phyloP scores from a whole-genome alignment of 2,329 filamentous ascomycete genomes.

The Domatiomyces catenatus region DNA sequence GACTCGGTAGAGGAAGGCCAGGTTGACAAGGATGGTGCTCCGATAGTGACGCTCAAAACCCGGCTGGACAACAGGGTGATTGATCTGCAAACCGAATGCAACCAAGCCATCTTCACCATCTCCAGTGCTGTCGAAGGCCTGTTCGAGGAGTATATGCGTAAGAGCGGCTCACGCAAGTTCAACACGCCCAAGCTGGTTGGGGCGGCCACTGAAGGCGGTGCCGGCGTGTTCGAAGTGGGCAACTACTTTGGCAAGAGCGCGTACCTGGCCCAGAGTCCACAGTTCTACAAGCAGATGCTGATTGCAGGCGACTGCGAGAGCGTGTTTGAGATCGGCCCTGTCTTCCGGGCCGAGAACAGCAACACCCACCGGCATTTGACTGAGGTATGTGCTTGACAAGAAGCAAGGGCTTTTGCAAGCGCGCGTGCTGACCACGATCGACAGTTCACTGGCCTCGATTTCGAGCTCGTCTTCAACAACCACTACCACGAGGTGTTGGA shows the following conservation, averaged over 20 bases:
- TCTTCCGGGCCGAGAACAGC: constrained; percentile 53
- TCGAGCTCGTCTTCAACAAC: constrained; percentile 35
- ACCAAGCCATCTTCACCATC: constrained; percentile 69
- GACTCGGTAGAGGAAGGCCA: constrained; percentile 32
- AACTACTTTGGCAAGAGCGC: constrained; percentile 79
- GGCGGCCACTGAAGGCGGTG: constrained; percentile 80
- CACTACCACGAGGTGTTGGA: constrained; percentile 38
- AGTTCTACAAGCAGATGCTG: constrained; percentile 55
- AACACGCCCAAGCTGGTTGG: constrained; percentile 82
- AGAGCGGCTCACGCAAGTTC: constrained; percentile 63
- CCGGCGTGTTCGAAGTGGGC: constrained; percentile 68
- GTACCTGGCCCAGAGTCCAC: constrained; percentile 49
- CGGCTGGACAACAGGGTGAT: constrained; percentile 84
- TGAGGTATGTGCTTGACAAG: constrained; percentile 28
- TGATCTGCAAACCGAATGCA: constrained; percentile 80
- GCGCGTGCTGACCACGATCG: constrained; percentile 11
- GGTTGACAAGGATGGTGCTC: constrained; percentile 39
- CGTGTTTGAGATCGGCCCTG: constrained; percentile 50
- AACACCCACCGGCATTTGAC: constrained; percentile 53
- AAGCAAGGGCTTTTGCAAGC: not conserved
- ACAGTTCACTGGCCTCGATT: constrained; percentile 37
- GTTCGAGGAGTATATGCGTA: constrained; percentile 65
- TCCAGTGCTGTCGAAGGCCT: constrained; percentile 51
- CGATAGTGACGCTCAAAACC: constrained; percentile 66
- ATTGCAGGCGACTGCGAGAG: constrained; percentile 48